Evolutionary conservation across 495 filamentous ascomycete species (phyloP).

Genomic region (Hypoxylon subgilvum): DNA sequence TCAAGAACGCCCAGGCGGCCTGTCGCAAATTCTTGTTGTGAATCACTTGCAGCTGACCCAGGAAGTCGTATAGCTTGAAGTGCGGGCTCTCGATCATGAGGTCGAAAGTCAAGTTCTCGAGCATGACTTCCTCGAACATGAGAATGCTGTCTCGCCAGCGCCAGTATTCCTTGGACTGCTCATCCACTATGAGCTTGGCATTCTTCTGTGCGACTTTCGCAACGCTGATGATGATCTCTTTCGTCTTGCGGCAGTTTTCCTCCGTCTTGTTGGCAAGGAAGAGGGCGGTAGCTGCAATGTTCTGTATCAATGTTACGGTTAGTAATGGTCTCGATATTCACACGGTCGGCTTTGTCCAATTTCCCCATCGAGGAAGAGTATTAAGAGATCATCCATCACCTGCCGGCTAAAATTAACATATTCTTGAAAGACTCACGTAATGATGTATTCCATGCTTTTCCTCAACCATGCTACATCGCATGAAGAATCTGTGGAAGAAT

Average conservation of each 20-base stretch:
- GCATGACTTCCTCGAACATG: constrained; percentile 84
- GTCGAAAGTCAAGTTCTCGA: constrained; percentile 94
- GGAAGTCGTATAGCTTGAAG: constrained; percentile 76
- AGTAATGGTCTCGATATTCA: not conserved
- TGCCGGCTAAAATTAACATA: too few species aligned
- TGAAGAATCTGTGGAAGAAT: constrained; percentile 93
- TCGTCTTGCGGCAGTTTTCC: constrained; percentile 92
- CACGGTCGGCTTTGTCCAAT: not conserved
- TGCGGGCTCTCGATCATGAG: constrained; percentile 86
- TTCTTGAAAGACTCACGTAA: constrained; percentile 64
- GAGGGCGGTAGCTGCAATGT: constrained; percentile 83
- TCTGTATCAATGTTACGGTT: constrained; percentile 47
- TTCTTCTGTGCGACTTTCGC: constrained; percentile 96
- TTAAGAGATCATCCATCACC: not conserved
- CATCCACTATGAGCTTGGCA: constrained; percentile 81
- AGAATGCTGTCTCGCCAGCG: constrained; percentile 92
- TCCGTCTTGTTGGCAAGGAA: constrained; percentile 97
- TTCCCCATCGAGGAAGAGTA: not conserved
- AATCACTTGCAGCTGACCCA: constrained; percentile 69
- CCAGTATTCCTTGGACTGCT: constrained; percentile 97
- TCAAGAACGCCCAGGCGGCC: constrained; percentile 88
- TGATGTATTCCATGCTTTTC: constrained; percentile 77
- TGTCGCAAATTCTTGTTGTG: constrained; percentile 79
- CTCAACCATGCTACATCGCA: constrained; percentile 79
- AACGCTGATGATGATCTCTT: constrained; percentile 88